Percentiles rank a stretch among this genome's conserved stretches.
Evolutionary conservation across 345 rosid genomes (phyloP).

Genomic region (Dovyalis caffra): DNA sequence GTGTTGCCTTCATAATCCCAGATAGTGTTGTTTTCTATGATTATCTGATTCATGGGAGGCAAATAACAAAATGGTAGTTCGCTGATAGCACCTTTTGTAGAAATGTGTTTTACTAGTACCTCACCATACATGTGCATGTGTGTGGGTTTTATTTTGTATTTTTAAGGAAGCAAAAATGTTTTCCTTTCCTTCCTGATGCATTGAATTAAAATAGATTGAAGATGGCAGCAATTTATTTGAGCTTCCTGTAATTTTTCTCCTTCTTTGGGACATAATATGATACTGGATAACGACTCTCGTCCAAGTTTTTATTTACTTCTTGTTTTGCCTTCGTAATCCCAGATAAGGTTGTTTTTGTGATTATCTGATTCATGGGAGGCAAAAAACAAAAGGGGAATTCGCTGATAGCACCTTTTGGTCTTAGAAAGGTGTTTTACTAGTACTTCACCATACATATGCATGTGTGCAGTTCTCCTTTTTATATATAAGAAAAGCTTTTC

Average conservation of each 20-base stretch:
- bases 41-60: not conserved
- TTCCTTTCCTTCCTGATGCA: not conserved
- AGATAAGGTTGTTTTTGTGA: no score
- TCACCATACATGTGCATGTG: not conserved
- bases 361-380: no score
- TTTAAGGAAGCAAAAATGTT: no score
- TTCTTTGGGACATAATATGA: not conserved
- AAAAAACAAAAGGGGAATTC: no score
- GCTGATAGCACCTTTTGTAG: not conserved
- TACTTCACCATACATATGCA: no score
- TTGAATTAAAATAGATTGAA: not conserved
- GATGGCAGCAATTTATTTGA: not conserved
- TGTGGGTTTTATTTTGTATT: not conserved
- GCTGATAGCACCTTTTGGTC: no score
- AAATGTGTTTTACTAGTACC: not conserved
- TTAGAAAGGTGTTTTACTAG: no score
- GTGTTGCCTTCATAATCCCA: not conserved
- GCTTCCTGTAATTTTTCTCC: not conserved
- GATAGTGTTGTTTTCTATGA: not conserved
- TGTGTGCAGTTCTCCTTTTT: no score
- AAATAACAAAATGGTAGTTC: no score
- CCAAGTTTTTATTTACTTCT: no score
- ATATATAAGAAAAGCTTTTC: no score
- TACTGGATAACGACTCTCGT: not conserved
- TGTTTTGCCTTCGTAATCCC: no score